phyloP scores from a whole-genome alignment of 2,329 filamentous ascomycete species.

The Penicillium sp. region DNA sequence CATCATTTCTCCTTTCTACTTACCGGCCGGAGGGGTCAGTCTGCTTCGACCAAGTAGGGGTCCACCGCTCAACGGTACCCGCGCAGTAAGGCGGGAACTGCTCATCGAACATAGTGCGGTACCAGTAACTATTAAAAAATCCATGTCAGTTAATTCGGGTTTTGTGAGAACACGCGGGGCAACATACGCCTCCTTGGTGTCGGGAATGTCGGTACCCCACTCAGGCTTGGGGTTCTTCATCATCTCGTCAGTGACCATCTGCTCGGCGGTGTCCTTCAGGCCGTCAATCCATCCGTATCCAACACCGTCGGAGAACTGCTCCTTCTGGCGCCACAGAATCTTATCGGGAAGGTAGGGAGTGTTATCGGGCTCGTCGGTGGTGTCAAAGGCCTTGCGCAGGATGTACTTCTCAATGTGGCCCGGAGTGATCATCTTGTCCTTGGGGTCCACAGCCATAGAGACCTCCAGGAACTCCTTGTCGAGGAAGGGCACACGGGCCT shows the following conservation, averaged over 20 bases:
- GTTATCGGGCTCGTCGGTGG: slow-evolving; percentile 74
- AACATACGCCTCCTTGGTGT: slow-evolving; percentile 89
- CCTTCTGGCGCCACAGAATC: slow-evolving; percentile 98
- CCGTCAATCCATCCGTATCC: slow-evolving; percentile 99
- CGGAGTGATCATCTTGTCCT: slow-evolving; percentile 92
- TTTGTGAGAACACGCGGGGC: background rate
- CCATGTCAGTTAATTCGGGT: background rate
- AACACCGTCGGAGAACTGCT: slow-evolving; percentile 98
- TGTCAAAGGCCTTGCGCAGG: slow-evolving; percentile 95
- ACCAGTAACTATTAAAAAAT: slow-evolving; percentile 72
- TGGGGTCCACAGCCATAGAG: slow-evolving; percentile 89
- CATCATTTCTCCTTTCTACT: slow-evolving; percentile 24
- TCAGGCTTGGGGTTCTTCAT: slow-evolving; percentile 97
- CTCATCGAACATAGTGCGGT: slow-evolving; percentile 97
- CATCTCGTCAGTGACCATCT: slow-evolving; percentile 91
- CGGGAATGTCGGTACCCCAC: slow-evolving; percentile 90
- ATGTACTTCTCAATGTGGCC: slow-evolving; percentile 96
- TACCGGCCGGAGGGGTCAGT: slow-evolving; percentile 90
- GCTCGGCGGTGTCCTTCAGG: slow-evolving; percentile 89
- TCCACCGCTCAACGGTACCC: slow-evolving; percentile 92
- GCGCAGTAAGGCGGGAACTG: slow-evolving; percentile 93
- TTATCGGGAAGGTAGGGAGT: slow-evolving; percentile 90
- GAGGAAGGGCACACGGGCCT: slow-evolving; percentile 95
- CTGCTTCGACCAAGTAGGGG: slow-evolving; percentile 95
- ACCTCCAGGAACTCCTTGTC: slow-evolving; percentile 96